Conservation (phyloP, 2,329 filamentous ascomycete genomes). For the Alternaria tenuissima region DNA sequence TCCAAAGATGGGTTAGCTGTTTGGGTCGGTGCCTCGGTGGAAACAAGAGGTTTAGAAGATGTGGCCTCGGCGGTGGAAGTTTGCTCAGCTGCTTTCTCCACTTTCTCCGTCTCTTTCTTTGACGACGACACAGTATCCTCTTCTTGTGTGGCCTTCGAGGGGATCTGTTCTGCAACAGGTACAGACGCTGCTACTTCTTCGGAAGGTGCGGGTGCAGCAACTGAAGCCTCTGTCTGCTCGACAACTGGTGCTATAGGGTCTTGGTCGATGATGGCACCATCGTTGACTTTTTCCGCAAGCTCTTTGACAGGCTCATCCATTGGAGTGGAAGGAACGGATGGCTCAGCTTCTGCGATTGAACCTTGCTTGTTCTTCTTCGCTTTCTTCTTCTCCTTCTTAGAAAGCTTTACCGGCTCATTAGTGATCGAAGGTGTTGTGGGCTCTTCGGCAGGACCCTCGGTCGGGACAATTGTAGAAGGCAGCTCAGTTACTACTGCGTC, state of each 20-base stretch:
- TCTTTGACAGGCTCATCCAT: constrained; percentile 12
- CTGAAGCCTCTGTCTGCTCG: background rate
- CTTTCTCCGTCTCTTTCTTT: constrained; percentile 38
- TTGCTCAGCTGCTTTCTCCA: constrained; percentile 30
- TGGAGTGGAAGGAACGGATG: constrained; percentile 8
- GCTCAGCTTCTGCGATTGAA: constrained; percentile 20
- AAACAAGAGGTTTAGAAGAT: background rate
- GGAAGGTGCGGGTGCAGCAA: background rate
- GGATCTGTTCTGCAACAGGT: background rate
- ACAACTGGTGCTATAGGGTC: background rate
- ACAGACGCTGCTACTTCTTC: background rate
- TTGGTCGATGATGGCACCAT: background rate
- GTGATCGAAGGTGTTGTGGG: background rate
- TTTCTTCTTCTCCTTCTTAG: constrained; percentile 30
- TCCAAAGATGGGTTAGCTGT: background rate
- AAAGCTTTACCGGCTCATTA: constrained; percentile 14
- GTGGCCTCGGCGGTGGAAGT: constrained; percentile 13
- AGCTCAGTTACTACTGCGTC: background rate
- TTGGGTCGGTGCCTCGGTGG: background rate
- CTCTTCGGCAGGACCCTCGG: background rate
- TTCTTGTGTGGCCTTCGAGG: constrained; percentile 5
- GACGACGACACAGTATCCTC: constrained; percentile 16
- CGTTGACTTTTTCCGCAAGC: background rate
- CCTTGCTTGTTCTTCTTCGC: constrained; percentile 22
- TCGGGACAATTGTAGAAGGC: background rate